Evolutionary conservation across 164 flowering plant genomes (phyloP).

Genomic region (Dillenia suffruticosa): DNA sequence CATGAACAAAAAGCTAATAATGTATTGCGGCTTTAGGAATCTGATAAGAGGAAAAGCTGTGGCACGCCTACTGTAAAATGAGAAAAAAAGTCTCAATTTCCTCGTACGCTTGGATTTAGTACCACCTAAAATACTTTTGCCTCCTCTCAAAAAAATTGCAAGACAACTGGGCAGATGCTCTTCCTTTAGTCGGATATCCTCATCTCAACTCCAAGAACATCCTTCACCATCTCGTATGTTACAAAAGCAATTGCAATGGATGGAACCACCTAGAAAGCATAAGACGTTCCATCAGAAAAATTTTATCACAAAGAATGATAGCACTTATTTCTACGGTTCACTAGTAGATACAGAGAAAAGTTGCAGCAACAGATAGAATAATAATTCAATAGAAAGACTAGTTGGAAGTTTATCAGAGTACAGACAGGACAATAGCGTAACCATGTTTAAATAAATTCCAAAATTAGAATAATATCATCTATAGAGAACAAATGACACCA

Average conservation of each 20-base stretch:
- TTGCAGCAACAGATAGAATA: no score
- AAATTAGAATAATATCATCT: no score
- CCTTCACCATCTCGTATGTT: conserved; percentile 81
- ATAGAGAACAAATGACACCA: no score
- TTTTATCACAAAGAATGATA: no score
- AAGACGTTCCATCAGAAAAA: no score
- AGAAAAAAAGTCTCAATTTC: not conserved
- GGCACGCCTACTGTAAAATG: not conserved
- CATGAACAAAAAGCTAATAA: conserved; percentile 1
- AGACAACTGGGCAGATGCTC: not conserved
- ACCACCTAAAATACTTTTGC: conserved; percentile 7
- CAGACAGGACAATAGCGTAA: no score
- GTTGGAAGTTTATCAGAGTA: no score
- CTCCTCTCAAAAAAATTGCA: conserved; percentile 26
- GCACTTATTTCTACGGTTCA: no score
- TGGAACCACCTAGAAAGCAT: conserved; percentile 76
- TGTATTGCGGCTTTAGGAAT: not conserved
- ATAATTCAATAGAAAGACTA: no score
- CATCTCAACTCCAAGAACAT: conserved; percentile 81
- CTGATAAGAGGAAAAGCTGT: not conserved
- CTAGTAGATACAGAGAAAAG: no score
- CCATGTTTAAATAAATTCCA: no score
- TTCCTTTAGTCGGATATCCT: conserved; percentile 82
- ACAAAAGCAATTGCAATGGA: conserved; percentile 96
- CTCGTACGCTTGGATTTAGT: not conserved